These are phyloP conservation scores for Saitozyma podzolica DNA, from an alignment of 768 basidiomycete genomes.

Conservation along the genomic window DNA sequence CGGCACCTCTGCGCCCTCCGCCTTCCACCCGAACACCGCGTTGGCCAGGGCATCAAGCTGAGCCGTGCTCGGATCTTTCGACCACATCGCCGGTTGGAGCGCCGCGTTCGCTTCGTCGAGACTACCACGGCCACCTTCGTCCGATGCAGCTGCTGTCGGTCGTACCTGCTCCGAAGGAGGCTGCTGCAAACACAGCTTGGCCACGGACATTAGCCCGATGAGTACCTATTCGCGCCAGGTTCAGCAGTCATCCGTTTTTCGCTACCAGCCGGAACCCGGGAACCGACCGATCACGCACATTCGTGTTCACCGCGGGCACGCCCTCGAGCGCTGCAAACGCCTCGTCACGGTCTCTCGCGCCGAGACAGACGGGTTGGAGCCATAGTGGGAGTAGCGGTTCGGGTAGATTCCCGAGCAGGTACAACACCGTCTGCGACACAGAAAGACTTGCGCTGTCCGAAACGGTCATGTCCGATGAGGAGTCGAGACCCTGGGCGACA, in stretches of 20 bases:
- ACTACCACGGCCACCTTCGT: background rate
- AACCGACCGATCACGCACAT: conserved; percentile 26
- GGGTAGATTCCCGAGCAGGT: conserved; percentile 26
- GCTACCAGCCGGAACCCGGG: background rate
- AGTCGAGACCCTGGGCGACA: background rate
- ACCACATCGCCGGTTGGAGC: background rate
- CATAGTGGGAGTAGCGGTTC: conserved; percentile 26
- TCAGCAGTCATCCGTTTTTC: background rate
- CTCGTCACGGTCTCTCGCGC: conserved; percentile 31
- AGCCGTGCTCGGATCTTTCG: background rate
- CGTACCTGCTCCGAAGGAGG: background rate
- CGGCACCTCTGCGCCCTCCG: background rate
- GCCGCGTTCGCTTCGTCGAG: background rate
- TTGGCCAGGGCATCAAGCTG: conserved; percentile 11
- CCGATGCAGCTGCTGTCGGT: background rate
- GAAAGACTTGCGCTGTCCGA: background rate
- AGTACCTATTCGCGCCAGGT: conserved; percentile 22
- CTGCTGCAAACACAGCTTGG: conserved; percentile 20
- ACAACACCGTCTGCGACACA: conserved; percentile 19
- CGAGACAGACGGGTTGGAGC: conserved; percentile 23
- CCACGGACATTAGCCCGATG: conserved; percentile 37
- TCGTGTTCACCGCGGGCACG: conserved; percentile 33
- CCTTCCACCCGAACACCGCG: conserved; percentile 15
- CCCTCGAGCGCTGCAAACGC: conserved; percentile 42
- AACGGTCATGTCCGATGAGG: background rate